Evolutionary conservation across 345 rosid species (phyloP), one percentile per base, ranked within the genome.

Genomic region (Citrus maxima): DNA sequence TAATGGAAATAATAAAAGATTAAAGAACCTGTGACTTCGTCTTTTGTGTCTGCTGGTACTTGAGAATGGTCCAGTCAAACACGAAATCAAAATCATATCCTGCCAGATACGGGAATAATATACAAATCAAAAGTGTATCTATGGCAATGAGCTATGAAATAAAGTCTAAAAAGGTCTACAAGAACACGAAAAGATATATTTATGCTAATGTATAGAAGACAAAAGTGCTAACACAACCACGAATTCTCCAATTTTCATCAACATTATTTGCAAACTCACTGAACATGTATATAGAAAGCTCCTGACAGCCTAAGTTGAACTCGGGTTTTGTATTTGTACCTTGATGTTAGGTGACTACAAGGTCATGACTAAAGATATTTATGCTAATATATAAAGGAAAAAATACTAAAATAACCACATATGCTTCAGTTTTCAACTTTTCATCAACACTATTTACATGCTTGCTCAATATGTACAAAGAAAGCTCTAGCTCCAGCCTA

Each of bases 51-150:
- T 74, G 81, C 74, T 82, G 88, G 79, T 84, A 84, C 78, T 89
- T 89, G 16, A 87, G 81, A 81, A 89, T 85, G 7, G 92, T 87
- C 89, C 90, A 89, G 75, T 87, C 90, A 82, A 83, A 89, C 10
- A 87, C 77, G 37, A 78, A 82, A 80, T 88, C 89, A 79, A 84
- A 87, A 66, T 82, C 86, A 68, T 75, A 85, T 38, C 88, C 91
- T 88, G 81, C 65, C 37, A 80, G 42, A 75, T 27, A 76, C 10
- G 72, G 65, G 24, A 64, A 49, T 30, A 64, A 64, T 46, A 75
- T 0, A n/a, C 28, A 30, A 64, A 64, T 62, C 58, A 42, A 51
- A 37, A 64, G 58, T 51, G 5, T 19, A 7, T 37, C 68, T 13
- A 25, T 0, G 4, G 6, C 13, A 40, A 30, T 55, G 28, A 7